Evolutionary conservation across 2,329 filamentous ascomycete genomes (phyloP).

Genomic region (Blastomyces parvus): DNA sequence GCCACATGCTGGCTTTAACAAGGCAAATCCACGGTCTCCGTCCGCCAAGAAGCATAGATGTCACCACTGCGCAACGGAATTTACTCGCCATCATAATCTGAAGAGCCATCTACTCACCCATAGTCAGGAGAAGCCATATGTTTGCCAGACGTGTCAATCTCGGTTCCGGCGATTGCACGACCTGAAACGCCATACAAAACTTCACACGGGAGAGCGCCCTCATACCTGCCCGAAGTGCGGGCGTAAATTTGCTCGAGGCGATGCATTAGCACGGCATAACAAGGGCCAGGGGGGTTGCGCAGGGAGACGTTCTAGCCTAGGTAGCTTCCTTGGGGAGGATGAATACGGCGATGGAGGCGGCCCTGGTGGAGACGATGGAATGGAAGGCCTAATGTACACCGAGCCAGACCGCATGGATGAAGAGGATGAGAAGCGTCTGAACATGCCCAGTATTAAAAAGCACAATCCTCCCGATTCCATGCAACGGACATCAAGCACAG

Average conservation of each 20-base stretch:
- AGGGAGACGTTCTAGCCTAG: constrained; percentile 76
- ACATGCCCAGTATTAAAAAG: constrained; percentile 63
- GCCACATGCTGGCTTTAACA: constrained; percentile 46
- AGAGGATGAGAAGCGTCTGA: constrained; percentile 39
- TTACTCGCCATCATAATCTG: constrained; percentile 92
- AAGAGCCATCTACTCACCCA: constrained; percentile 96
- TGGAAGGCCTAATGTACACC: constrained; percentile 55
- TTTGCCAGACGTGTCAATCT: constrained; percentile 86
- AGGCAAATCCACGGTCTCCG: constrained; percentile 56
- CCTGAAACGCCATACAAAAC: constrained; percentile 88
- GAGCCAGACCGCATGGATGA: constrained; percentile 43
- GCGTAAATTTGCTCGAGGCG: constrained; percentile 85
- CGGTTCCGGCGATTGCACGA: constrained; percentile 90
- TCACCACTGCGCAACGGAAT: constrained; percentile 91
- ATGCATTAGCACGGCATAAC: constrained; percentile 87
- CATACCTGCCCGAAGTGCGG: constrained; percentile 94
- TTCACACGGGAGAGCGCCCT: constrained; percentile 91
- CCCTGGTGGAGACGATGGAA: constrained; percentile 45
- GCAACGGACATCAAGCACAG: constrained; percentile 33
- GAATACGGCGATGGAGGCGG: constrained; percentile 46
- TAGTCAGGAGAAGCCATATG: constrained; percentile 95
- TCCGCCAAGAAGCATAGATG: constrained; percentile 89
- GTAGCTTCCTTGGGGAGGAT: constrained; percentile 69
- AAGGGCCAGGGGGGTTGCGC: constrained; percentile 95
- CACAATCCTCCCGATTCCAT: constrained; percentile 52